Conservation (phyloP, 164 flowering plant genomes). For the Magnolia sinica region DNA sequence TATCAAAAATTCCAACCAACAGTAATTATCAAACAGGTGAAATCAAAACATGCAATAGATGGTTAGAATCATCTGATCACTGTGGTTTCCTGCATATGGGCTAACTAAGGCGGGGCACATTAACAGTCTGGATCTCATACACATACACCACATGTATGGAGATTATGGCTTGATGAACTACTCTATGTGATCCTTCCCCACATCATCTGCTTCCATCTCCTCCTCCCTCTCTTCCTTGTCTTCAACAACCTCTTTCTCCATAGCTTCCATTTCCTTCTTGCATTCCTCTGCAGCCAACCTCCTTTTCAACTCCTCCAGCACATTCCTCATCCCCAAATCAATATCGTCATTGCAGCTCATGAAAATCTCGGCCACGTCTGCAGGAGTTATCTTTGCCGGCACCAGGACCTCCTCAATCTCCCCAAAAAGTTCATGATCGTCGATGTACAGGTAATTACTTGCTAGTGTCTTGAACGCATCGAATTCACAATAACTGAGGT, state of each 20-base stretch:
- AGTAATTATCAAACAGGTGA: no score
- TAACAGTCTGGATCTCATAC: no score
- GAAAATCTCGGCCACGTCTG: conserved; percentile 29
- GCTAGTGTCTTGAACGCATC: conserved; percentile 21
- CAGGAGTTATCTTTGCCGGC: conserved; percentile 25
- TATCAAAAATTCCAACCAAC: no score
- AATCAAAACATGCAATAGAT: no score
- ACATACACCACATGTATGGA: no score
- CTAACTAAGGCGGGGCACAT: no score
- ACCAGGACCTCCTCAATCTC: conserved; percentile 19
- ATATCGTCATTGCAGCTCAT: conserved; percentile 32
- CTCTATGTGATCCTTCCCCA: not conserved
- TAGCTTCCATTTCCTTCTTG: conserved; percentile 8
- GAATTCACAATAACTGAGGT: conserved; percentile 22
- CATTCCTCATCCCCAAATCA: conserved; percentile 21
- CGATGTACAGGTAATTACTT: conserved; percentile 24
- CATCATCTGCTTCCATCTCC: conserved; percentile 24
- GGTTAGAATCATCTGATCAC: no score
- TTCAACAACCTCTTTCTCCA: not conserved
- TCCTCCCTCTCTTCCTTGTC: not conserved
- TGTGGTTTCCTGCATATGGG: no score
- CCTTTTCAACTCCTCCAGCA: conserved; percentile 21
- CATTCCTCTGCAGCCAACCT: not conserved
- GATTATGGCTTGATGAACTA: no score
- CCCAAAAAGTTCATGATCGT: conserved; percentile 16